These are phyloP conservation scores for Xanthoconium purpureum DNA, from an alignment of 768 basidiomycete genomes.

Conservation along the genomic window DNA sequence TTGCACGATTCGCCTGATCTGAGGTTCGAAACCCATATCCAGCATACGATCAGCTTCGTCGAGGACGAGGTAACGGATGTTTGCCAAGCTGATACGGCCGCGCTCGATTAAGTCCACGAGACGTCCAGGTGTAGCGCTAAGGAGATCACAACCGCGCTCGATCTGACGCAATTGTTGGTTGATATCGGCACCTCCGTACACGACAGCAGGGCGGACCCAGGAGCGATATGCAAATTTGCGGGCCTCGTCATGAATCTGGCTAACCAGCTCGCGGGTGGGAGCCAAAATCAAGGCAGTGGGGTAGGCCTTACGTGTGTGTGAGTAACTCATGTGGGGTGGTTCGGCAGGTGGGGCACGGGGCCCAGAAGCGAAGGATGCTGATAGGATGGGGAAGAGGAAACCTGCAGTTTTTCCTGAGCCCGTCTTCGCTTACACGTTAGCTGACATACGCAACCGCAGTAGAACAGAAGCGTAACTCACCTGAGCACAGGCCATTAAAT, in stretches of 20 bases:
- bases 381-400: conserved; percentile 98
- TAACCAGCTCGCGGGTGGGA: conserved; percentile 97
- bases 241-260: conserved; percentile 98
- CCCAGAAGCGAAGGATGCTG: conserved; percentile 82
- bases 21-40: conserved; percentile 99
- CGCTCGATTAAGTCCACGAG: conserved; percentile 98
- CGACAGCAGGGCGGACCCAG: conserved; percentile 98
- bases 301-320: conserved; percentile 82
- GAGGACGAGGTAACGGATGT: conserved; percentile 96
- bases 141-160: conserved; percentile 95
- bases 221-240: conserved; percentile 99
- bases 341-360: conserved; percentile 69
- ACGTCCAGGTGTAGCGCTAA: conserved; percentile 96
- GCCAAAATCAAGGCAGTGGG: conserved; percentile 97
- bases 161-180: conserved; percentile 90
- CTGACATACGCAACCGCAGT: conserved; percentile 7
- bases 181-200: conserved; percentile 99
- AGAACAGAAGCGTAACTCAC: conserved; percentile 37
- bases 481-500: conserved; percentile 95
- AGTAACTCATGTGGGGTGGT: conserved; percentile 46
- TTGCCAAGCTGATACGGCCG: conserved; percentile 92
- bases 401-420: conserved; percentile 99
- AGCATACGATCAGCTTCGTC: conserved; percentile 99
- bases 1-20: conserved; percentile 97
- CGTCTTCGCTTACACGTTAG: conserved; percentile 55